These are phyloP conservation scores for Krasilnikovozyma curviuscula DNA, from an alignment of 768 basidiomycete species.

Conservation along the genomic window DNA sequence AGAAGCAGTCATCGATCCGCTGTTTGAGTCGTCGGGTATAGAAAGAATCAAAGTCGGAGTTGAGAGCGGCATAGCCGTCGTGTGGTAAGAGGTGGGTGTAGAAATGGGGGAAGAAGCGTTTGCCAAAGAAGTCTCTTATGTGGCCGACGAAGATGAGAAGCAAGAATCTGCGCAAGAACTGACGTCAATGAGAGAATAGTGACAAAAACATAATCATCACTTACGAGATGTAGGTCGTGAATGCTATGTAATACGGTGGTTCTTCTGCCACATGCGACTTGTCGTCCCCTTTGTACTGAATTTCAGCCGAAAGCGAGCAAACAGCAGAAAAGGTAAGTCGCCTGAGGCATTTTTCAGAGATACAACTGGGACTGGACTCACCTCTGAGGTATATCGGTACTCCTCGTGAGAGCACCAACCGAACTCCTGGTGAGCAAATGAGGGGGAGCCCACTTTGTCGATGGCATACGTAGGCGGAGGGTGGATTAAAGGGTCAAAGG, in stretches of 20 bases:
- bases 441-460: conserved; percentile 2
- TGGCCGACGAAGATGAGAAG: conserved; percentile 82
- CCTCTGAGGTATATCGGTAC: conserved; percentile 49
- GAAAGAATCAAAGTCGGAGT: conserved; percentile 97
- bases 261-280: conserved; percentile 40
- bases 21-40: conserved; percentile 89
- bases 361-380: conserved; percentile 30
- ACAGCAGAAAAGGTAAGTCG: conserved; percentile 3
- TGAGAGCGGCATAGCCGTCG: conserved; percentile 82
- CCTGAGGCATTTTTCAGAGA: not conserved
- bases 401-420: conserved; percentile 67
- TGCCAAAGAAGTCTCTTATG: conserved; percentile 84
- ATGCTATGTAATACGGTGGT: conserved; percentile 77
- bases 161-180: conserved; percentile 64
- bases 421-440: conserved; percentile 52
- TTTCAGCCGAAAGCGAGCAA: conserved; percentile 7
- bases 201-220: too few relatives aligned
- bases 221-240: conserved; percentile 60
- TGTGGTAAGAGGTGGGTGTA: conserved; percentile 68
- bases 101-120: conserved; percentile 45
- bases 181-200: too few relatives aligned
- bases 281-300: conserved; percentile 23
- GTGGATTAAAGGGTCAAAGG: not conserved
- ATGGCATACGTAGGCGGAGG: not conserved
- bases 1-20: conserved; percentile 90